These are phyloP conservation scores for Leccinum subfulvum DNA, from an alignment of 1,284 basidiomycete species.

Conservation along the genomic window DNA sequence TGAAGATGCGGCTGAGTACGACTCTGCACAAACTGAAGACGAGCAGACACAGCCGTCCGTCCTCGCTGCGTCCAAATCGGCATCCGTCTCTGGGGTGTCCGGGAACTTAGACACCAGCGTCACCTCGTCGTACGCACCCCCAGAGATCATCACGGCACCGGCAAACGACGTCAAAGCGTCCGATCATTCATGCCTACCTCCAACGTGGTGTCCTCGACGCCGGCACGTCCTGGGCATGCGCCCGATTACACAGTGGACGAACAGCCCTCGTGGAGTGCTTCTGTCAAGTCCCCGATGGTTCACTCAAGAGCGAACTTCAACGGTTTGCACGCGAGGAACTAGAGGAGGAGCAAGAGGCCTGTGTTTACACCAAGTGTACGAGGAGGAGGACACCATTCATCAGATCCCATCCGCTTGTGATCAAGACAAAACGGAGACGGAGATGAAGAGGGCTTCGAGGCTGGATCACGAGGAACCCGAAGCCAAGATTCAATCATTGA, in stretches of 20 bases:
- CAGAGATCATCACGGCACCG: background rate
- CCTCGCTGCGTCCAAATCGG: slow-evolving; percentile 13
- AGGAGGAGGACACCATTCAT: slow-evolving; percentile 34
- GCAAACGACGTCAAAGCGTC: slow-evolving; percentile 41
- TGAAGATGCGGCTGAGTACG: slow-evolving; percentile 69
- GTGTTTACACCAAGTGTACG: slow-evolving; percentile 29
- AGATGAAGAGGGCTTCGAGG: slow-evolving; percentile 39
- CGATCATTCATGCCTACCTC: slow-evolving; percentile 68
- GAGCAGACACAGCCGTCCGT: slow-evolving; percentile 39
- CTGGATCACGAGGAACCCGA: slow-evolving; percentile 51
- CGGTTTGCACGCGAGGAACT: slow-evolving; percentile 46
- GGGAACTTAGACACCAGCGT: background rate
- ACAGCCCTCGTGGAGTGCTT: slow-evolving; percentile 61
- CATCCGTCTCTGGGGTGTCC: slow-evolving; percentile 3
- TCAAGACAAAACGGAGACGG: slow-evolving; percentile 52
- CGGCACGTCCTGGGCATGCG: slow-evolving; percentile 47
- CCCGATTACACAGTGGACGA: slow-evolving; percentile 44
- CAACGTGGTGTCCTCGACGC: slow-evolving; percentile 72
- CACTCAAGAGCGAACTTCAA: slow-evolving; percentile 69
- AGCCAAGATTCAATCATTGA: slow-evolving; percentile 43
- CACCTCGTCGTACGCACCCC: background rate
- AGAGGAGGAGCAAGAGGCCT: slow-evolving; percentile 8
- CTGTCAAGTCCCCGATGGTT: slow-evolving; percentile 75
- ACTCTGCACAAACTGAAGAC: slow-evolving; percentile 44
- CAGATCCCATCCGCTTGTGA: slow-evolving; percentile 29